Base-by-base conservation (phyloP, 2,329 filamentous ascomycete species). In the Dothideomycetidae sp. region DNA sequence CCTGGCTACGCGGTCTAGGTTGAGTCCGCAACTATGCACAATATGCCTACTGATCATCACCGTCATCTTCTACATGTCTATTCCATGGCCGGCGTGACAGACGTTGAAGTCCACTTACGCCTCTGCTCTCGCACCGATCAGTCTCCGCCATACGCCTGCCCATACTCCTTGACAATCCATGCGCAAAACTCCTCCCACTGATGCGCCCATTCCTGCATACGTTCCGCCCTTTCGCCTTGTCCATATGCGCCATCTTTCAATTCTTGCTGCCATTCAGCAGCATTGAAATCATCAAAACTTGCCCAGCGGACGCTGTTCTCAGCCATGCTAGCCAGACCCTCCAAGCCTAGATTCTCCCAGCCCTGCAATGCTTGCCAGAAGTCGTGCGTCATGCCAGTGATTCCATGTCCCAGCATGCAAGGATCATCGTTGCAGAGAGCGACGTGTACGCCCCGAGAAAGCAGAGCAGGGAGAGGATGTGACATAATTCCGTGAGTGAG, bases 281-380 rank as follows among this genome's bases (percentile, higher is more conserved):
- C 57, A 13, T 60, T 69, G 54, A 84, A 75, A 48, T 94, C 85
- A 53, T 93, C 84, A 49, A 86, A 92, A 14, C 78, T 80, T 5
- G 84, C 79, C 83, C 84, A 96, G 29, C 82, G 71, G 31, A 96
- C 75, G 46, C 83, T 92, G 53, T 93, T 96, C 66, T 96, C 85
- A 0, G 85, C 88, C 48, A 98, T 67, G 40, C 78, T 81, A 0
- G 81, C 88, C 36, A 96, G 61, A 0, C 86, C 88, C 9, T 82
- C 84, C 2, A 96, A 67, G 0, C 86, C 90, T 10, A 94, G 70
- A 52, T 92, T 93, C 42, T 93, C 79, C 73, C 86, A 90, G 0
- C 82, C 86, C 58, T 93, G 85, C 13, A 94, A 63, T 1, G 81
- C 80, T 58, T 93, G 84, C 83, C 84, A 94, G 58, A 93, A 93